Base-by-base conservation (phyloP, 768 basidiomycete species). In the Leccinum truebloodii region DNA sequence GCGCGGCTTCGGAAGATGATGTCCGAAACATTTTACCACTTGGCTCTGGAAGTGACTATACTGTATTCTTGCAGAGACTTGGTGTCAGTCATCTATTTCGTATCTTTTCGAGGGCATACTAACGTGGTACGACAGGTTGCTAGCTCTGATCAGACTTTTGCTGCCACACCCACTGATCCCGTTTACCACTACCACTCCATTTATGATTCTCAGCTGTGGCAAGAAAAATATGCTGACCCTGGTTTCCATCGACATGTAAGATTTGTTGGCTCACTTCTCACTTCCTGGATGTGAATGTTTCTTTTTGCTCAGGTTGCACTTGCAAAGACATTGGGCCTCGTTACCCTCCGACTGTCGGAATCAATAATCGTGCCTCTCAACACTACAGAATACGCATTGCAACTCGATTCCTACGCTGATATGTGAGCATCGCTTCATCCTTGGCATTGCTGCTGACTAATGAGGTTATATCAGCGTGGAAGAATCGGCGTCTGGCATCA, bases 41-140 rank as follows among this genome's bases (percentile, higher is more conserved):
- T 24, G 92, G 92, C 30, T 90, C 87, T 52, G 92, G 92, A 46
- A 92, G 90, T 57, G 95, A 97, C 74, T 97, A 80, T 64, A 96
- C 95, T 1, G 90, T 92, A 9, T 97, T 98, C 76, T 76, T 98
- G 66, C 92, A 97, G 73, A 80, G 86, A 50, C 78, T 86, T 50
- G 89, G 89, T 1, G 82, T 89, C 56, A 72, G 84, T 30, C 58
- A 67, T 26, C 9, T 14, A 6, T 46, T 34, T 49, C 8, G 2
- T 44, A 24, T 7, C 8, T 49, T 58, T 39, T 4, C 2, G 8
- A n/a, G 4, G 13, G 34, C 20, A 32, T 46, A 55, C n/a, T 61
- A 4, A 62, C 6, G 28, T 13, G 12, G 18, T 12, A 37, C 49
- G 22, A 57, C 52, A 76, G 75, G 62, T 75, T 18, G 77, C 77